Conservation (phyloP, 805 yeast species). For the Cyberlindnera japonica region DNA sequence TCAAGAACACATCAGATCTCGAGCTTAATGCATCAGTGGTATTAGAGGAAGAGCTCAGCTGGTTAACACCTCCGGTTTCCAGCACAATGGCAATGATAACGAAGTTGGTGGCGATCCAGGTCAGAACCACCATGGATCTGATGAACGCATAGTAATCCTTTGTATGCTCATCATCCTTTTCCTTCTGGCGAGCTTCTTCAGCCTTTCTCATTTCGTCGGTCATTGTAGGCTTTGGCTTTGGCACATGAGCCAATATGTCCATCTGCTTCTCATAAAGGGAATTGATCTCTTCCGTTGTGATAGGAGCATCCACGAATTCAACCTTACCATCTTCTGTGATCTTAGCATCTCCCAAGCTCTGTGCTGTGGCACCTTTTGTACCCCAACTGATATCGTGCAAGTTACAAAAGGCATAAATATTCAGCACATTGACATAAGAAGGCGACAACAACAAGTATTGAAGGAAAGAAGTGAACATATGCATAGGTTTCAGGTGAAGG, state of each 20-base stretch:
- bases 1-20: constrained; percentile 66
- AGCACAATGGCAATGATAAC: constrained; percentile 78
- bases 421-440: constrained; percentile 83
- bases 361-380: constrained; percentile 75
- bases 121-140: constrained; percentile 81
- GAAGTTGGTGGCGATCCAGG: constrained; percentile 87
- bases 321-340: constrained; percentile 61
- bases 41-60: constrained; percentile 24
- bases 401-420: constrained; percentile 94
- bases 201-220: constrained; percentile 27
- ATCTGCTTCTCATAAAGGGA: constrained; percentile 63
- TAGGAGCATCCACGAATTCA: constrained; percentile 65
- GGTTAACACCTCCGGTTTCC: constrained; percentile 74
- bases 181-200: constrained; percentile 33
- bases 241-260: constrained; percentile 45
- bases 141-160: constrained; percentile 87
- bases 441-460: constrained; percentile 87
- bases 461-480: constrained; percentile 80
- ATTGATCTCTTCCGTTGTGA: constrained; percentile 73
- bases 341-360: constrained; percentile 83
- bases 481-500: constrained; percentile 85
- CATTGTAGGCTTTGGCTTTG: constrained; percentile 26
- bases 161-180: constrained; percentile 48
- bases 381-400: constrained; percentile 98
- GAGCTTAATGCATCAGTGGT: not conserved